These are phyloP conservation scores for Pseudoperonospora humuli DNA, from an alignment of 352 stramenopile genomes.

Conservation along the genomic window DNA sequence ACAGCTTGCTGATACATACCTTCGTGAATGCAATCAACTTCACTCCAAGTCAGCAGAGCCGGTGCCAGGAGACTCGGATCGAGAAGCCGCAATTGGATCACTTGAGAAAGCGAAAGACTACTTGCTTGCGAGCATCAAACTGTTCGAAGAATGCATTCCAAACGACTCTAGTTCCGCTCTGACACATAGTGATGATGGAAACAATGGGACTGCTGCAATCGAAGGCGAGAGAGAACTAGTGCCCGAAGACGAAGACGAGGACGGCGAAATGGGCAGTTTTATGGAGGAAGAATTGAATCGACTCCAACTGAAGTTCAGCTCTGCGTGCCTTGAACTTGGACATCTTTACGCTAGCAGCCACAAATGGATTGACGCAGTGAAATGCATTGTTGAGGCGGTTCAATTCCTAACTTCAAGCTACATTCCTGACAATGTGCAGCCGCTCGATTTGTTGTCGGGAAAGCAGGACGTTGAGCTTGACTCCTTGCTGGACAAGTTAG, in stretches of 20 bases:
- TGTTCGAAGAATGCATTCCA: constrained; percentile 63
- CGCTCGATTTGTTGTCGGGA: constrained; percentile 15
- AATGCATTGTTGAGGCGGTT: constrained; percentile 40
- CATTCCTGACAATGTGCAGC: constrained; percentile 25
- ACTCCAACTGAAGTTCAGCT: constrained; percentile 70
- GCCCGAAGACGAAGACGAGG: constrained; percentile 22
- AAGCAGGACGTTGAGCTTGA: constrained; percentile 26
- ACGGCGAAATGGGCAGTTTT: constrained; percentile 49
- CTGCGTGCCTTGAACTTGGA: constrained; percentile 54
- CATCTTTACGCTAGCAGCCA: constrained; percentile 30
- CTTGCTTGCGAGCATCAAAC: constrained; percentile 53
- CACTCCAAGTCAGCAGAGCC: constrained; percentile 8
- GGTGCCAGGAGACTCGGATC: constrained; percentile 1
- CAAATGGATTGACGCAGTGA: constrained; percentile 33
- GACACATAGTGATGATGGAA: constrained; percentile 22
- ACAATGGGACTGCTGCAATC: constrained; percentile 9
- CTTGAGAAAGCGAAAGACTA: constrained; percentile 57
- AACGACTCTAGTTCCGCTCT: constrained; percentile 22
- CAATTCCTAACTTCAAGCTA: constrained; percentile 31
- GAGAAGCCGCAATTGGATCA: constrained; percentile 21
- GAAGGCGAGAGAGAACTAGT: constrained; percentile 12
- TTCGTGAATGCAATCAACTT: constrained; percentile 45
- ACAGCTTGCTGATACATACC: constrained; percentile 75
- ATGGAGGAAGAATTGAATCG: constrained; percentile 72
- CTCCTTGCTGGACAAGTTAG: constrained; percentile 38